Evolutionary conservation across 2,329 filamentous ascomycete species (phyloP).

Genomic region (Incumbomyces lentus): DNA sequence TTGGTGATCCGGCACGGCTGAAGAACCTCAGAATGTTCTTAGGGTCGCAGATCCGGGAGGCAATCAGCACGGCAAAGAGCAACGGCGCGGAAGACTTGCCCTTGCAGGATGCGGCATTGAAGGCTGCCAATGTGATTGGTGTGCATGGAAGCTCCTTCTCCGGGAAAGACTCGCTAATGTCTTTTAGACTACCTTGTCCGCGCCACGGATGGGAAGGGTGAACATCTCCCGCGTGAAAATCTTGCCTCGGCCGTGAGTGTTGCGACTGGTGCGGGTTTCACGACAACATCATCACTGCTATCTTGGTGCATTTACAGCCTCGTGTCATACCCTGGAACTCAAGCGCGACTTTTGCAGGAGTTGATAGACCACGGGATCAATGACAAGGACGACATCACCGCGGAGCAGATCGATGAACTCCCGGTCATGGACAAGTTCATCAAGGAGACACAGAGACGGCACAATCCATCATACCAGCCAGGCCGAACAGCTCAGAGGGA

Average conservation of each 20-base stretch:
- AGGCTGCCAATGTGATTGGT: conserved; percentile 24
- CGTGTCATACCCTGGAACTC: conserved; percentile 44
- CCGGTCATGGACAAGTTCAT: conserved; percentile 44
- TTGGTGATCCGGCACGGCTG: conserved; percentile 44
- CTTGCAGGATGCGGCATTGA: conserved; percentile 37
- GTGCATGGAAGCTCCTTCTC: too few species aligned
- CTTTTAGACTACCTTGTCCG: conserved; percentile 42
- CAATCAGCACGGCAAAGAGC: conserved; percentile 17
- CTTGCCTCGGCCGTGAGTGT: conserved; percentile 26
- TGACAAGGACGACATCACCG: conserved; percentile 35
- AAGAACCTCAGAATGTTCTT: neutral
- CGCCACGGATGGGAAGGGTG: conserved; percentile 44
- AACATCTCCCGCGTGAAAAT: conserved; percentile 41
- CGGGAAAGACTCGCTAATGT: neutral
- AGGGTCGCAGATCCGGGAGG: conserved; percentile 5
- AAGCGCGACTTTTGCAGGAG: conserved; percentile 49
- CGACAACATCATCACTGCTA: conserved; percentile 48
- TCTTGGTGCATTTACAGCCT: conserved; percentile 50
- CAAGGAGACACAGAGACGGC: conserved; percentile 51
- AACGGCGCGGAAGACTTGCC: conserved; percentile 24
- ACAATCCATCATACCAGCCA: conserved; percentile 53
- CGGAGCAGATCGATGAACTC: conserved; percentile 23
- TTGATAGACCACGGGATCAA: conserved; percentile 41
- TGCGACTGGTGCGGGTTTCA: conserved; percentile 49
- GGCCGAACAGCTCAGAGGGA: conserved; percentile 48